Evolutionary conservation across 164 flowering plant species (phyloP), one percentile per base, ranked within the genome.

Genomic region (Macadamia tetraphylla): DNA sequence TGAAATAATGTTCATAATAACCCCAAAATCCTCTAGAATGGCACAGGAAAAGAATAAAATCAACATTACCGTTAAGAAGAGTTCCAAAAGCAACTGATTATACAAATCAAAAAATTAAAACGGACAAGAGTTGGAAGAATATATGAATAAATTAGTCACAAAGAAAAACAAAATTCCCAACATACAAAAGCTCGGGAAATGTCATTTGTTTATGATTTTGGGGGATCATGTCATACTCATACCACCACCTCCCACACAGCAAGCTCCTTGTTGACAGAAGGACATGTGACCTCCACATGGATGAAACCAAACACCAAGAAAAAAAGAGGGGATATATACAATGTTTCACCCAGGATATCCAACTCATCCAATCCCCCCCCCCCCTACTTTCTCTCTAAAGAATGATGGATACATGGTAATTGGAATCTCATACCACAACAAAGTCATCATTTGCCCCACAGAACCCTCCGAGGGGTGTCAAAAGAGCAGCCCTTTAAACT

Each of bases 151-250:
- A 78, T 78, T 75, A 74, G 73, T 49, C 70, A 42, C 6, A 49
- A 71, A 49, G 53, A 68, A 2, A 67, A 55, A 67, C 75, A 81
- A 81, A 80, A 72, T 67, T 75, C 76, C 83, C 74, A 68, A 66
- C 60, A 70, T 11, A 62, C 66, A 76, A 81, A 75, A 80, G 65
- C 70, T 67, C 29, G 72, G 85, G 76, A 79, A 68, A 77, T 69
- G 73, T 72, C 76, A 68, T 62, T 65, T 67, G 31, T 55, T 32
- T 58, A 23, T 65, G 69, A 59, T 62, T 49, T 65, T 12, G 56
- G 58, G 52, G 64, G 61, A 64, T 61, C 68, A 63, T 53, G 46
- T 64, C 70, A 70, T 62, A 65, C 62, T 60, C 23, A 23, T 23
- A 51, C 68, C 76, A 78, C 70, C 67, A 65, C 35, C 53, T 56